Conservation (phyloP, 2,329 filamentous ascomycete species). For the Periconia macrospinosa region DNA sequence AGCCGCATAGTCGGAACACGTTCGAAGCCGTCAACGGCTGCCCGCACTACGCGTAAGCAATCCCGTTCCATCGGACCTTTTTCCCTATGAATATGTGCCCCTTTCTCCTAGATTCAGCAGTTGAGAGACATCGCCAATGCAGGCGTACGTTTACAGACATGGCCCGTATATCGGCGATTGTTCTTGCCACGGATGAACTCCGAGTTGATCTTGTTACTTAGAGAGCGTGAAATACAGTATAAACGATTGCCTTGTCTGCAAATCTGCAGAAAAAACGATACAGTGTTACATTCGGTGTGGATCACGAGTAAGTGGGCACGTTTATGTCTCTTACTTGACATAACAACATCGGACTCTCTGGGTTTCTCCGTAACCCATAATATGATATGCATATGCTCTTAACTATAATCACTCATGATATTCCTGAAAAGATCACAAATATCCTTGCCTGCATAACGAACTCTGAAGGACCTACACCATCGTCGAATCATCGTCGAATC, state of each 20-base stretch:
- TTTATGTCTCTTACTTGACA: background rate
- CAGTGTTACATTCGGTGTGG: background rate
- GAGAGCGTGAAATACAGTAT: background rate
- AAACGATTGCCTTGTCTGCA: background rate
- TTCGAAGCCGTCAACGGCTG: conserved; percentile 5
- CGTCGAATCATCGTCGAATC: no score
- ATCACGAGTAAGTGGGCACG: background rate
- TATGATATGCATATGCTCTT: no score
- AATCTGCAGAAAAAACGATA: background rate
- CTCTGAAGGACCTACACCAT: no score
- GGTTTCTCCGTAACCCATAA: no score
- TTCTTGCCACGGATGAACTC: conserved; percentile 5
- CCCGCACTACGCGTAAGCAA: conserved; percentile 14
- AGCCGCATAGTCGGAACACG: background rate
- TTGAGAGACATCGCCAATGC: no score
- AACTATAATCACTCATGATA: no score
- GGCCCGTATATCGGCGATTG: conserved; percentile 15
- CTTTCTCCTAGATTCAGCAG: no score
- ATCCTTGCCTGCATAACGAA: no score
- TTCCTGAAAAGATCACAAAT: no score
- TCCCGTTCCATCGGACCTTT: conserved; percentile 22
- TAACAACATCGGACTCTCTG: no score
- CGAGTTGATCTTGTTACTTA: background rate
- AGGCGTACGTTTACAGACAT: background rate
- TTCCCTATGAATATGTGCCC: background rate